Evolutionary conservation across 768 basidiomycete genomes (phyloP), one percentile per base, ranked within the genome.

Genomic region (Lentinula raphanica): DNA sequence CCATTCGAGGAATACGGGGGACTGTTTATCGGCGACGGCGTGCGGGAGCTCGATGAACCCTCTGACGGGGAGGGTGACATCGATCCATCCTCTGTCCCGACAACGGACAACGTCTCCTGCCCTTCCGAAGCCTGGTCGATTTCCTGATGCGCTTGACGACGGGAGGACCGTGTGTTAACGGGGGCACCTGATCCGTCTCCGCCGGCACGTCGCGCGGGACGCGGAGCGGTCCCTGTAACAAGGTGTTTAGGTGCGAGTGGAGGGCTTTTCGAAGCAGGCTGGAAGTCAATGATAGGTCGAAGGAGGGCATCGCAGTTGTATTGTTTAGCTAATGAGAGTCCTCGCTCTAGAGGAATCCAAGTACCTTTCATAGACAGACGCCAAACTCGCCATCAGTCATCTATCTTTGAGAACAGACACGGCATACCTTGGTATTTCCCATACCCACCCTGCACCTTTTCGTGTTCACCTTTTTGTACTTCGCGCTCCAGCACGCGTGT

Each of bases 391-490:
- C 32, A 11, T 39, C 17, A 44, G 48, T 65, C 56, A 50, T 56
- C 27, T 38, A 32, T 28, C 21, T 59, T 45, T 61, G 58, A 55
- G 58, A 44, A 51, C 66, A 82, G 61, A 51, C 21, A 51, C 13
- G 21, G 36, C 51, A 53, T 53, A 95, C 97, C 97, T 80, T 99
- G 97, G 69, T 98, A 98, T 74, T 99, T 99, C 64, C 97, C 97
- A 71, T 98, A 99, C 2, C 97, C 97, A 23, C 97, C 97, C 71
- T 99, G 97, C 0, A 99, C 95, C 71, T 99, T 99, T 74, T 98
- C 96, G 71, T 99, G 97, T 65, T 94, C 92, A 27, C 95, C 97
- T 70, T 98, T 98, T 71, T 99, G 97, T 6, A 99, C 88, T 74
- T 99, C 97, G 63, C 97, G 85, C 72, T 99, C 97, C 44, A 99